Evolutionary conservation across 768 basidiomycete genomes (phyloP).

Genomic region (Rhodotorula diobovata): DNA sequence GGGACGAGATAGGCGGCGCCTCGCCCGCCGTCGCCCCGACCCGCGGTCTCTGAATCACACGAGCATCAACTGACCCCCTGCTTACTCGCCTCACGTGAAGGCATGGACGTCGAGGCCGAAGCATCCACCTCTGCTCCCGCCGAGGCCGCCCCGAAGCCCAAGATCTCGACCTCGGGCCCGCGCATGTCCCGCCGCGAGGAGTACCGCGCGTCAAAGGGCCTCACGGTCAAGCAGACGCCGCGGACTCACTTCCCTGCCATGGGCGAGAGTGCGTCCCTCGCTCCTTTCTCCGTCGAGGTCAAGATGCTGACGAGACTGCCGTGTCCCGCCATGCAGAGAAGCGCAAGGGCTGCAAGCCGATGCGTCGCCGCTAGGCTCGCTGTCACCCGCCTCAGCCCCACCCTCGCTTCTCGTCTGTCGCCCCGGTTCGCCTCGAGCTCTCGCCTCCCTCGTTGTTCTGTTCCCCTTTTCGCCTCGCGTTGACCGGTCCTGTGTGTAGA

Average conservation of each 20-base stretch:
- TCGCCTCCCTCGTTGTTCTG: not conserved
- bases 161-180: slow-evolving; percentile 47
- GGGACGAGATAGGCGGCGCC: not conserved
- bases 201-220: slow-evolving; percentile 47
- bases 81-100: not conserved
- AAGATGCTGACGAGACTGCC: not conserved
- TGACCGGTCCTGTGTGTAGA: not conserved
- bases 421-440: not conserved
- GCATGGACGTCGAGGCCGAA: slow-evolving; percentile 23
- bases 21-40: too few relatives aligned
- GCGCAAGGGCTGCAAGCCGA: slow-evolving; percentile 37
- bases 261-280: slow-evolving; percentile 18
- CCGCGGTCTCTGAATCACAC: too few relatives aligned
- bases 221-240: slow-evolving; percentile 30
- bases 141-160: not conserved
- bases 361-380: slow-evolving; percentile 23
- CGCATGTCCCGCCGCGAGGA: slow-evolving; percentile 45
- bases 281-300: not conserved
- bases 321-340: not conserved
- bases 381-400: not conserved
- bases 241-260: slow-evolving; percentile 17
- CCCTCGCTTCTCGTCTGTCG: not conserved
- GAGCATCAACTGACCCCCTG: too few relatives aligned
- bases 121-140: slow-evolving; percentile 1
- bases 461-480: not conserved